These are phyloP conservation scores for Sporothrix phasma DNA, from an alignment of 2,329 filamentous ascomycete species.

Conservation along the genomic window DNA sequence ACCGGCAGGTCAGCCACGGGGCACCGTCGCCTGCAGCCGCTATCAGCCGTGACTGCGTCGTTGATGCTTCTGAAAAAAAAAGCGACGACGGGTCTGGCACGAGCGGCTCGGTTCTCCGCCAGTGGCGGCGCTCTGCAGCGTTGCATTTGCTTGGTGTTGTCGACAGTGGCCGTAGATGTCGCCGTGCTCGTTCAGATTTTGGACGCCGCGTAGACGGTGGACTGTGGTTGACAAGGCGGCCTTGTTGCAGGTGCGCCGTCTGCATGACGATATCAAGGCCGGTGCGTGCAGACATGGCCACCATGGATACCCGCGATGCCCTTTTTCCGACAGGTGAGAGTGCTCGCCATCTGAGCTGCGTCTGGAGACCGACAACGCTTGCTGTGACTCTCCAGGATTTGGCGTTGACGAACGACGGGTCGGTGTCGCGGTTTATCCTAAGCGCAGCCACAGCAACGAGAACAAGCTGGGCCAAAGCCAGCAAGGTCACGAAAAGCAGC, in stretches of 20 bases:
- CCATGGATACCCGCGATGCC: slow-evolving; percentile 22
- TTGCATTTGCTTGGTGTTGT: slow-evolving; percentile 41
- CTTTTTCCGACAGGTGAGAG: slow-evolving; percentile 30
- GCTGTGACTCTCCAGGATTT: not conserved
- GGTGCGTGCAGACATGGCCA: slow-evolving; percentile 31
- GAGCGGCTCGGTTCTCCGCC: not conserved
- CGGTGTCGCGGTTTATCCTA: not conserved
- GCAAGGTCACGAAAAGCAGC: not conserved
- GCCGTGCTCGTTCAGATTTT: slow-evolving; percentile 34
- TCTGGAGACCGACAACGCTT: slow-evolving; percentile 26
- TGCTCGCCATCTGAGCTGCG: slow-evolving; percentile 34
- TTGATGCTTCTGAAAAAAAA: slow-evolving; percentile 50
- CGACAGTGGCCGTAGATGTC: slow-evolving; percentile 36
- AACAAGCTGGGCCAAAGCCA: not conserved
- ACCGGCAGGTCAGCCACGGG: slow-evolving; percentile 37
- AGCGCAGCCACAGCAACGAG: not conserved
- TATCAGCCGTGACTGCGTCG: slow-evolving; percentile 36
- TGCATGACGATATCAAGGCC: slow-evolving; percentile 40
- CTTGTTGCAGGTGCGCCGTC: slow-evolving; percentile 39
- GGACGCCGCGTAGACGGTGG: slow-evolving; percentile 46
- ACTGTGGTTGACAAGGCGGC: slow-evolving; percentile 43
- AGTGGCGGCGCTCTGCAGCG: slow-evolving; percentile 24
- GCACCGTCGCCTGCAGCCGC: slow-evolving; percentile 34
- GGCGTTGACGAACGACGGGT: not conserved
- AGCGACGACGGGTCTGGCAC: slow-evolving; percentile 31